phyloP scores from a whole-genome alignment of 1,284 basidiomycete genomes.

The Leccinum ponderosum region DNA sequence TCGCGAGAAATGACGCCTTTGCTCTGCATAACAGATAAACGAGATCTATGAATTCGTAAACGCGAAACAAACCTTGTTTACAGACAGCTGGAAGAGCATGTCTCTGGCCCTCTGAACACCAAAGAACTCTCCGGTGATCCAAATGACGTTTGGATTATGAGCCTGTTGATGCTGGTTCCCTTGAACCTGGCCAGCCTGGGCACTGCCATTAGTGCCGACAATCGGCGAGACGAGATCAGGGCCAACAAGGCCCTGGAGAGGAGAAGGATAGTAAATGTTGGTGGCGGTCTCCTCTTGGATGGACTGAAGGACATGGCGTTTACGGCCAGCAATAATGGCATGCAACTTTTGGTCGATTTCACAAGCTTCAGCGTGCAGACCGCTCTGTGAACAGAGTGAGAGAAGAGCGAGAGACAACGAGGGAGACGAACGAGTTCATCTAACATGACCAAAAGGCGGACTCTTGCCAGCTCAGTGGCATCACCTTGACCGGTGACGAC shows the following conservation, averaged over 20 bases:
- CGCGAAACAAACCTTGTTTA: constrained; percentile 69
- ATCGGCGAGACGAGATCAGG: constrained; percentile 48
- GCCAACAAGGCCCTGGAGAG: constrained; percentile 84
- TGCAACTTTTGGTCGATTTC: constrained; percentile 97
- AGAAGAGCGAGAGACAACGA: background rate
- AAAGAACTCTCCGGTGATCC: constrained; percentile 98
- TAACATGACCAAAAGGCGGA: constrained; percentile 89
- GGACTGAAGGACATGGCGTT: constrained; percentile 84
- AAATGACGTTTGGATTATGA: constrained; percentile 77
- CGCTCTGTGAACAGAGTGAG: constrained; percentile 54
- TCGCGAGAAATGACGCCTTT: constrained; percentile 92
- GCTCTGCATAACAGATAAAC: constrained; percentile 55
- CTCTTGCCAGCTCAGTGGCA: constrained; percentile 88
- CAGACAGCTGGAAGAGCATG: constrained; percentile 88
- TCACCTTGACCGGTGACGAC: constrained; percentile 88
- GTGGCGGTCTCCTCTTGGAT: constrained; percentile 98
- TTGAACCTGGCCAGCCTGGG: constrained; percentile 20
- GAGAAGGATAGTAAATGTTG: constrained; percentile 94
- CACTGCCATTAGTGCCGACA: constrained; percentile 35
- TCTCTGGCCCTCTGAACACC: constrained; percentile 93
- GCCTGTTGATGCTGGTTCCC: constrained; percentile 29
- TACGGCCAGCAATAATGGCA: constrained; percentile 88
- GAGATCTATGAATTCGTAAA: background rate
- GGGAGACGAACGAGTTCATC: constrained; percentile 80
- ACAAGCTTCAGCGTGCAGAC: constrained; percentile 85